Evolutionary conservation across 305 asterid species (phyloP).

Genomic region (Stenogyne calaminthoides): DNA sequence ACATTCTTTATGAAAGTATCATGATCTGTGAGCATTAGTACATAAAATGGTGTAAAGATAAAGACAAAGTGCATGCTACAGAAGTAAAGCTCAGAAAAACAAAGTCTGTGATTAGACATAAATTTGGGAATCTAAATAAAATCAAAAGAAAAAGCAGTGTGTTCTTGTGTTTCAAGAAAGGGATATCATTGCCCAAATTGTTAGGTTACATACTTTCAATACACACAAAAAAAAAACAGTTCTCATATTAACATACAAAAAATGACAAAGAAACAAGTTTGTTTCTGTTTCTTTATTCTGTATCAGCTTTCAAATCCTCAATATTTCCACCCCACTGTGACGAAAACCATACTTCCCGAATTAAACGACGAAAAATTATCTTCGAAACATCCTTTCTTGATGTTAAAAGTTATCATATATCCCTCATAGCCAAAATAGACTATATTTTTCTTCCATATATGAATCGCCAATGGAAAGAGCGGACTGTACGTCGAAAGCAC

Average conservation of each 20-base stretch:
- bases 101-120: constrained; percentile 24
- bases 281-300: not conserved
- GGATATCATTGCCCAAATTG: constrained; percentile 1
- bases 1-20: constrained; percentile 6
- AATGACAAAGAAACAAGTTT: not conserved
- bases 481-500: constrained; percentile 29
- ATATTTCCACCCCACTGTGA: constrained; percentile 8
- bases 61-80: constrained; percentile 6
- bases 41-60: not conserved
- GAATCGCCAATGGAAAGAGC: constrained; percentile 28
- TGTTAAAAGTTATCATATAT: constrained; percentile 28
- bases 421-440: constrained; percentile 34
- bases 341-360: not conserved
- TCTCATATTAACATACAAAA: not conserved
- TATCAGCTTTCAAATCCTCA: not conserved
- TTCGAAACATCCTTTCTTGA: constrained; percentile 36
- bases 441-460: constrained; percentile 14
- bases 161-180: constrained; percentile 22
- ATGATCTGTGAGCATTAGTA: not conserved
- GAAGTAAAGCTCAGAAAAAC: not conserved
- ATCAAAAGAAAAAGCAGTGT: not conserved
- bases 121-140: constrained; percentile 2
- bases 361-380: constrained; percentile 1
- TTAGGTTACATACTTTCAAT: not conserved
- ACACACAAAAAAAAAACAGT: not conserved